Percentiles rank a stretch among this genome's conserved stretches.
Conservation (phyloP, 1,284 basidiomycete species). For the Cutaneotrichosporon mucoides region DNA sequence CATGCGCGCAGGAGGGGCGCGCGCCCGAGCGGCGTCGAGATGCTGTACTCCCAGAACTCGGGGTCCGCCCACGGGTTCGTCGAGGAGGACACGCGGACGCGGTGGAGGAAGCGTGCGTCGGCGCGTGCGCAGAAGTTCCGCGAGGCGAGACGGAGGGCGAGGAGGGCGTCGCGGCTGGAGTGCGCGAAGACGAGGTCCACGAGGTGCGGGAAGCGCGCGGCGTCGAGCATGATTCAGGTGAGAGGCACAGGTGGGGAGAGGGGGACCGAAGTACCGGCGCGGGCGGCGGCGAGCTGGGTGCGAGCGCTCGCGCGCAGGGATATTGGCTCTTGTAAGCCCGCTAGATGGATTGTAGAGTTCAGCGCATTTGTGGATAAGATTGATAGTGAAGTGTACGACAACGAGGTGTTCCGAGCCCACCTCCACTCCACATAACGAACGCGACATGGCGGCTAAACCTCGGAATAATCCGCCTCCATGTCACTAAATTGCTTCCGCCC, state of each 20-base stretch:
- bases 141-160: slow-evolving; percentile 3
- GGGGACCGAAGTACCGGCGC: background rate
- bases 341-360: too few relatives aligned
- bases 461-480: too few relatives aligned
- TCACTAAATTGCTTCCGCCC: too few relatives aligned
- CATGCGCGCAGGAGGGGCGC: background rate
- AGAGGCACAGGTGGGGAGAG: background rate
- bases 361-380: too few relatives aligned
- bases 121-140: background rate
- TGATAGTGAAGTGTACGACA: too few relatives aligned
- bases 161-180: background rate
- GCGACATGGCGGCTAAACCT: too few relatives aligned
- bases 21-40: background rate
- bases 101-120: slow-evolving; percentile 1
- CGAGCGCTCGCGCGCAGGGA: too few relatives aligned
- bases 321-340: too few relatives aligned
- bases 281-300: background rate
- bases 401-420: too few relatives aligned
- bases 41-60: background rate
- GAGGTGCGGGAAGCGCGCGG: slow-evolving; percentile 9
- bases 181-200: slow-evolving; percentile 3
- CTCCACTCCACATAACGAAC: too few relatives aligned
- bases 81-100: background rate
- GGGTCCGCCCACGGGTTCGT: slow-evolving; percentile 1
- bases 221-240: slow-evolving; percentile 2